Base-by-base conservation (phyloP, 768 basidiomycete genomes). In the Russula sp. region DNA sequence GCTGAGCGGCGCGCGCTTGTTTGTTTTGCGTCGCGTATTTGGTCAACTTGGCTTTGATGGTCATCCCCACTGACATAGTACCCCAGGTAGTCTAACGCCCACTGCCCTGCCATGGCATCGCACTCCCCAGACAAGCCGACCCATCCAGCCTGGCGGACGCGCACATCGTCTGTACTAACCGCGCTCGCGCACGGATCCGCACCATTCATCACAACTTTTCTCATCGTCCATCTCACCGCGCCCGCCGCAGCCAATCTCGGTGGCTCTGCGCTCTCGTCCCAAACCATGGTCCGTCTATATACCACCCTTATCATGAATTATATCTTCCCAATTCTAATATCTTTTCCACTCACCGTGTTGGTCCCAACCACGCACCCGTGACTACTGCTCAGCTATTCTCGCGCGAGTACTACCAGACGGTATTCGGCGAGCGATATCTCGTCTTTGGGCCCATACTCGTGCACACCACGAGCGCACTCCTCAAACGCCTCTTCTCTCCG, bases 381-480 rank as follows among this genome's bases (percentile, higher is more conserved):
- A 29, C 25, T 3, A 29, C 25, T 29, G 25, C 85, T 20, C 29
- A 93, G 90, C 76, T 94, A 47, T 76, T 95, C 13, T 89, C 90
- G 10, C 76, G 91, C 56, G 91, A 93, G 73, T 92, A 91, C 73
- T 94, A 95, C 71, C 90, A 93, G 70, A 88, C 86, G 0, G 59
- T 74, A 0, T 78, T 85, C 55, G 81, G 82, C 22, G 90, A 94
- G 72, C 82, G 77, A 43, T 81, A 82, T 45, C 81, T 93, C 13
- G 76, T 93, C 10, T 75, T 88, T 36, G 74, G 75, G 1, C 91
- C 92, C 0, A 73, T 95, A n/a, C 74, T 75, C 35, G 68, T 85
- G 9, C 92, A 94, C 69, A 72, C 83, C 22, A 60, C 81, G 6
- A 78, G 87, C 0, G 83, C 82, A 4, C 61, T 81, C n/a, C 66